Conservation (phyloP, 2,329 filamentous ascomycete species). For the Ascochyta pisi region DNA sequence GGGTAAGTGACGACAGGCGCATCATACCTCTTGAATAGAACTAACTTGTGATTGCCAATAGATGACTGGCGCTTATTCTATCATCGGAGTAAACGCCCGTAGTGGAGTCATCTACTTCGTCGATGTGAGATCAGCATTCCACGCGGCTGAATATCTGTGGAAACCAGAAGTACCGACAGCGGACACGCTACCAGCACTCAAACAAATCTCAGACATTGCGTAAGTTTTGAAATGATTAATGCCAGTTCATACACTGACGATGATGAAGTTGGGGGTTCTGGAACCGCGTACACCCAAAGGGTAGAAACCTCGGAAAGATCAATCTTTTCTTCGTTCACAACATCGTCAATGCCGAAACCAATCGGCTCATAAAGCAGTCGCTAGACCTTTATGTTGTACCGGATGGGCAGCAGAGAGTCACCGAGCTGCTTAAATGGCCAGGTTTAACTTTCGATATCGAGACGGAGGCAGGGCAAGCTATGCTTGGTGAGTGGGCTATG, state of each 20-base stretch:
- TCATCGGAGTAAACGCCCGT: background rate
- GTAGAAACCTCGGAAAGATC: background rate
- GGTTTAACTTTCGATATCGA: background rate
- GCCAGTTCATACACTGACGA: background rate
- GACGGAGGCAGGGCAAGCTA: slow-evolving; percentile 7
- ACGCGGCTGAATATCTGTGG: background rate
- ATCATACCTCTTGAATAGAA: background rate
- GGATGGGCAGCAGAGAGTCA: background rate
- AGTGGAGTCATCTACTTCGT: slow-evolving; percentile 1
- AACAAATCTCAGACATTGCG: background rate
- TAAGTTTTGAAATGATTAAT: background rate
- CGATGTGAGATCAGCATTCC: background rate
- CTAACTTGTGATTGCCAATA: background rate
- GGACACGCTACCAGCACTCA: background rate
- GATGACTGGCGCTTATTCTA: background rate
- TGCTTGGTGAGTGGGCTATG: slow-evolving; percentile 2
- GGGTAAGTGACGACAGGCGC: background rate
- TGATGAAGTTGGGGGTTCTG: background rate
- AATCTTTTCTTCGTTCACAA: background rate
- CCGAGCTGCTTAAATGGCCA: background rate
- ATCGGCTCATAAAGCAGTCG: background rate
- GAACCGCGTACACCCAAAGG: background rate
- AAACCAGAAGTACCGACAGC: background rate
- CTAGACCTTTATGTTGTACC: background rate
- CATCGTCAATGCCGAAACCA: background rate